Evolutionary conservation across 768 basidiomycete genomes (phyloP).

Genomic region (Panus rudis): DNA sequence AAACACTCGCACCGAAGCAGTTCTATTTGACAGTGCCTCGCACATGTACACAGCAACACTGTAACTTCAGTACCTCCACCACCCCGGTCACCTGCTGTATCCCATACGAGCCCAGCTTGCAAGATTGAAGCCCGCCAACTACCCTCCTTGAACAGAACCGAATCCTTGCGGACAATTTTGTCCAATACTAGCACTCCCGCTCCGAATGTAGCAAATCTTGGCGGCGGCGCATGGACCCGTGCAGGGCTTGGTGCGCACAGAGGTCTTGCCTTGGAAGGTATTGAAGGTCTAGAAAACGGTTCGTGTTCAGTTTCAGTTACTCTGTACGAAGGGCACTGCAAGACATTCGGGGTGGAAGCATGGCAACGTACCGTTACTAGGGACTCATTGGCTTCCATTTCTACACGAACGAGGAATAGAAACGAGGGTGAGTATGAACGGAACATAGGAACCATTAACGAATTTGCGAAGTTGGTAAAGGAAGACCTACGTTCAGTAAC

Average conservation of each 20-base stretch:
- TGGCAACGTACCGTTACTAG: constrained; percentile 43
- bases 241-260: constrained; percentile 46
- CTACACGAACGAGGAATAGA: constrained; percentile 24
- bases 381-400: constrained; percentile 49
- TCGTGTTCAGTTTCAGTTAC: not conserved
- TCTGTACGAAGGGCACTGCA: not conserved
- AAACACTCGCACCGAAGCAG: no score
- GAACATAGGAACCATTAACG: not conserved
- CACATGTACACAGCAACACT: no score
- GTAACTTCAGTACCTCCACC: no score
- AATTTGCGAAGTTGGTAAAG: not conserved
- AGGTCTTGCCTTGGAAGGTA: constrained; percentile 65
- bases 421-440: constrained; percentile 1
- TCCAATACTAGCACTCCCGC: constrained; percentile 60
- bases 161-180: constrained; percentile 58
- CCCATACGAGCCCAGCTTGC: no score
- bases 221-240: constrained; percentile 55
- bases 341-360: not conserved
- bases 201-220: constrained; percentile 72
- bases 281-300: constrained; percentile 47
- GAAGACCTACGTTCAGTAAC: constrained; percentile 58
- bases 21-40: no score
- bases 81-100: no score
- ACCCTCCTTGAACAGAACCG: constrained; percentile 51
- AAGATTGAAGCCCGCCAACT: no score